phyloP scores from a whole-genome alignment of 2,329 filamentous ascomycete genomes.

The Paraconiothyrium sp. region DNA sequence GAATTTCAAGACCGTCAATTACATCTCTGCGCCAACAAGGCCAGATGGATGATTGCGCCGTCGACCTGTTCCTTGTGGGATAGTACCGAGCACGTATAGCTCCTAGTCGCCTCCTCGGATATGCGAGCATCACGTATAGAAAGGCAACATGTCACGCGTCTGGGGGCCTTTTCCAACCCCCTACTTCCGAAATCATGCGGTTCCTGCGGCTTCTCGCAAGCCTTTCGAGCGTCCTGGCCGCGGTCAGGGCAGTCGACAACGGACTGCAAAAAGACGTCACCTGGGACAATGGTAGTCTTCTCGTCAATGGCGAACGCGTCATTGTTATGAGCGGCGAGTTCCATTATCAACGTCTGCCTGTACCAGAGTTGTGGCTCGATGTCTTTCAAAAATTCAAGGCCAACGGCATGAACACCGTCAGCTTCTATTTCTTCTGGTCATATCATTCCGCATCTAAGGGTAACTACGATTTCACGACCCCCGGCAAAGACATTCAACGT shows the following conservation, averaged over 20 bases:
- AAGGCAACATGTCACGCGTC: slow-evolving; percentile 5
- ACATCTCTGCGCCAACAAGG: slow-evolving; percentile 9
- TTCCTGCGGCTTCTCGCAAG: slow-evolving; percentile 7
- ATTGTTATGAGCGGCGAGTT: slow-evolving; percentile 63
- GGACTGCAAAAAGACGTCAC: slow-evolving; percentile 51
- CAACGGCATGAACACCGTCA: slow-evolving; percentile 63
- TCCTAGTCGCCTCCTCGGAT: background rate
- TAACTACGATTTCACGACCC: slow-evolving; percentile 61
- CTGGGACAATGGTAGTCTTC: slow-evolving; percentile 64
- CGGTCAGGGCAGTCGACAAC: slow-evolving; percentile 36
- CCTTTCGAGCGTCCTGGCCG: slow-evolving; percentile 8
- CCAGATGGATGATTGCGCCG: background rate
- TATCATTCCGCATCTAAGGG: slow-evolving; percentile 58
- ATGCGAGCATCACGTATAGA: slow-evolving; percentile 9
- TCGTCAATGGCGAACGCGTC: slow-evolving; percentile 59
- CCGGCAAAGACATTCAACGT: slow-evolving; percentile 62
- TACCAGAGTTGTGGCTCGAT: slow-evolving; percentile 64
- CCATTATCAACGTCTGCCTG: slow-evolving; percentile 63
- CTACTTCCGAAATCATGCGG: background rate
- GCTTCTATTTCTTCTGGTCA: slow-evolving; percentile 62
- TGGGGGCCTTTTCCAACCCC: no score
- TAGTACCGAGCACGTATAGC: slow-evolving; percentile 2
- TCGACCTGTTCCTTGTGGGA: background rate
- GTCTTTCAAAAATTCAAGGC: slow-evolving; percentile 65
- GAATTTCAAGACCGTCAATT: slow-evolving; percentile 20